These are phyloP conservation scores for Coemansia reversa DNA, from an alignment of 192 early-diverging fungal genomes.

Conservation along the genomic window DNA sequence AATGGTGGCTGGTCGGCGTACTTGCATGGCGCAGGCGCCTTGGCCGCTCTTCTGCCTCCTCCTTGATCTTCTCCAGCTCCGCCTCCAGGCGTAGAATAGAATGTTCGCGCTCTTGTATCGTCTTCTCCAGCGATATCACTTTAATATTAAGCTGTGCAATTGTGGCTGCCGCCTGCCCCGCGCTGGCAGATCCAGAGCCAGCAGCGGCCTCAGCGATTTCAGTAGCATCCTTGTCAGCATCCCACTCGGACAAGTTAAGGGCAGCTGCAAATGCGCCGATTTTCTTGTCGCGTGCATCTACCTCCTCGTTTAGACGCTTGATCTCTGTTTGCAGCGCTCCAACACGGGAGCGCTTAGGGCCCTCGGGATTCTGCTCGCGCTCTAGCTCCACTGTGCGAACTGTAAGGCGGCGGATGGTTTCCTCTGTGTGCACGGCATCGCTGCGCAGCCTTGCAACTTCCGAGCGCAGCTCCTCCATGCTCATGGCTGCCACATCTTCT, in stretches of 20 bases:
- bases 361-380: conserved; percentile 52
- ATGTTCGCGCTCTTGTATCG: conserved; percentile 23
- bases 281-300: conserved; percentile 29
- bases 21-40: conserved; percentile 51
- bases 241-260: conserved; percentile 22
- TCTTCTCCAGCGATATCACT: conserved; percentile 28
- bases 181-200: not conserved
- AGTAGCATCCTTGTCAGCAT: not conserved
- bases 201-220: not conserved
- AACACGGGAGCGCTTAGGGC: conserved; percentile 30
- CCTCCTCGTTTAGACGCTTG: conserved; percentile 32
- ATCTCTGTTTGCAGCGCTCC: conserved; percentile 36
- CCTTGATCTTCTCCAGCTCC: conserved; percentile 26
- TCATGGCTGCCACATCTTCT: conserved; percentile 40
- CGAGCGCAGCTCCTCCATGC: conserved; percentile 34
- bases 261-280: conserved; percentile 31
- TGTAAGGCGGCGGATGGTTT: conserved; percentile 36
- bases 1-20: not conserved
- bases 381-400: conserved; percentile 48
- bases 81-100: conserved; percentile 14
- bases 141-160: conserved; percentile 47
- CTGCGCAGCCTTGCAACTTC: conserved; percentile 37
- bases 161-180: conserved; percentile 1
- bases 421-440: conserved; percentile 48
- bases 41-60: conserved; percentile 37